Evolutionary conservation across 192 early-diverging fungal genomes (phyloP).

Genomic region (Chytriomyces hyalinus): DNA sequence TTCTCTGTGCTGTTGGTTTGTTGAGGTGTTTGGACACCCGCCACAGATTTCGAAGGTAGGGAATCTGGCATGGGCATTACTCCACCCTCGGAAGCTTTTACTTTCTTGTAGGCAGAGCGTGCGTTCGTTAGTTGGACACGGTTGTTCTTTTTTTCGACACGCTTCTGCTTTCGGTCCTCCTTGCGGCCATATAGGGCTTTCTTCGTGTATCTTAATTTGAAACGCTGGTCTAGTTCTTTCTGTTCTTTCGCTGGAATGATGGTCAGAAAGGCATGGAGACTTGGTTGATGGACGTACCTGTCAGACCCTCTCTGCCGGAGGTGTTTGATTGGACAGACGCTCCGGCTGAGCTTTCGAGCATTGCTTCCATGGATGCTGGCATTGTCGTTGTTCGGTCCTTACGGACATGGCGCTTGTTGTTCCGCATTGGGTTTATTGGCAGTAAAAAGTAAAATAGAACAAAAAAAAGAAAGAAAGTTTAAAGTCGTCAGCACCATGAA

Average conservation of each 20-base stretch:
- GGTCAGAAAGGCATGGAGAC: background rate
- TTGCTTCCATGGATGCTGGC: slow-evolving; percentile 3
- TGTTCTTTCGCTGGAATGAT: slow-evolving; percentile 16
- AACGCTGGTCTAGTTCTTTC: slow-evolving; percentile 33
- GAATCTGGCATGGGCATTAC: background rate
- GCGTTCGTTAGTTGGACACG: background rate
- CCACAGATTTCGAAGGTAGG: no score
- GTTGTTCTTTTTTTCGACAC: slow-evolving; percentile 25
- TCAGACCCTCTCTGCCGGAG: background rate
- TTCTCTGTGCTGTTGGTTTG: background rate
- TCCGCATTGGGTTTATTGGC: background rate
- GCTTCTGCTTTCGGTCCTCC: slow-evolving; percentile 33
- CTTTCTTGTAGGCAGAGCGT: background rate
- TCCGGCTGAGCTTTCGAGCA: background rate
- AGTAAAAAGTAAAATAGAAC: background rate
- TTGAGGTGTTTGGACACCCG: background rate
- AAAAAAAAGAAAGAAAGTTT: slow-evolving; percentile 3
- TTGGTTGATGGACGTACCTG: background rate
- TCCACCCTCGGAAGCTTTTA: background rate
- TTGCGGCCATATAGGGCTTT: slow-evolving; percentile 28
- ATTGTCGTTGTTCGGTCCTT: slow-evolving; percentile 7
- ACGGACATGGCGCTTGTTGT: background rate
- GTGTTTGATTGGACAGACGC: background rate
- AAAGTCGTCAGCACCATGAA: no score
- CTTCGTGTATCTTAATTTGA: slow-evolving; percentile 23